Conservation (phyloP, 129 eudicot species). For the Oenanthe sinensis region DNA sequence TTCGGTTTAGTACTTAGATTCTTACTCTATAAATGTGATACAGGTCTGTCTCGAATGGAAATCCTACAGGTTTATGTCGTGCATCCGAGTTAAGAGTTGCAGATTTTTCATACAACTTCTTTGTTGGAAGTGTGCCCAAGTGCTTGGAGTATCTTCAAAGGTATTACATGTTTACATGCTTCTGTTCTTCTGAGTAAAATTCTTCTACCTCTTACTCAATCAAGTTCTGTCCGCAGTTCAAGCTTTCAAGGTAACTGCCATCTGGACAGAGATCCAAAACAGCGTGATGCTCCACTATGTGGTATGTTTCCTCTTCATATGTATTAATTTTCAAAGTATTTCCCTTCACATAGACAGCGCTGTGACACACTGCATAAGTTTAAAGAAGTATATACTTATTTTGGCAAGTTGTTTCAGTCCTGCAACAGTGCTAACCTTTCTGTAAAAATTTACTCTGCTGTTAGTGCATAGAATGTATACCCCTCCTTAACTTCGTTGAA, state of each 20-base stretch:
- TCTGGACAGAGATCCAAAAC: constrained; percentile 52
- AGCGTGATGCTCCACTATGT: constrained; percentile 57
- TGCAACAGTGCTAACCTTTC: neutral
- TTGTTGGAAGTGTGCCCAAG: constrained; percentile 73
- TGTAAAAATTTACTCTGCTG: neutral
- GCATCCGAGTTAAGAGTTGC: constrained; percentile 68
- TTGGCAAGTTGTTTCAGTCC: neutral
- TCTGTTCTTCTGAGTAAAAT: constrained; percentile 6
- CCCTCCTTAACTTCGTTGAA: neutral
- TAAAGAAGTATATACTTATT: neutral
- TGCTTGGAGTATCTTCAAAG: constrained; percentile 79
- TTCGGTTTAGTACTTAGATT: neutral
- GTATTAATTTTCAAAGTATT: neutral
- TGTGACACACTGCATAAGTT: neutral
- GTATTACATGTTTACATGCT: constrained; percentile 24
- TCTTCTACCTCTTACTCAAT: constrained; percentile 4
- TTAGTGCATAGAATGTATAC: neutral
- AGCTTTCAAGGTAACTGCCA: constrained; percentile 95
- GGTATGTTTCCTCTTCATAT: constrained; percentile 30
- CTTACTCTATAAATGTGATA: constrained; percentile 11
- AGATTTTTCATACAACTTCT: constrained; percentile 71
- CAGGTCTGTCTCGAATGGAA: constrained; percentile 47
- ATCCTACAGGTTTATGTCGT: constrained; percentile 63
- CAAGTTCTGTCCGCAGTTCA: constrained; percentile 27
- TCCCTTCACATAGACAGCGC: no score